A percentile compares a stretch with the other conserved stretches of the same genome.
These are phyloP conservation scores for Litchi chinensis DNA, from an alignment of 345 rosid genomes.

Conservation along the genomic window DNA sequence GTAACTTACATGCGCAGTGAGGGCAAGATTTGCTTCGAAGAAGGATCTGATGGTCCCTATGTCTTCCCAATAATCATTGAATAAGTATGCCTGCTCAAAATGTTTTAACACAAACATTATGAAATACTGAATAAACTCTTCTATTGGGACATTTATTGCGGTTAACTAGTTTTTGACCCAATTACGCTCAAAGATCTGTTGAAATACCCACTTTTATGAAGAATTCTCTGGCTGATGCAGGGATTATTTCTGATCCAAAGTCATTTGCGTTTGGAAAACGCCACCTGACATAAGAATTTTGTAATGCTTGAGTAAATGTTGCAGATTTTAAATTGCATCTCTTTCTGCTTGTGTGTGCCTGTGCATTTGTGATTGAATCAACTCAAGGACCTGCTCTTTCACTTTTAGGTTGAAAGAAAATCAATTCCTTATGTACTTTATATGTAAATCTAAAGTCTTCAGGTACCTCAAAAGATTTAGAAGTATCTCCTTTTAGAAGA, in stretches of 20 bases:
- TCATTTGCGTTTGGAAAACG: constrained; percentile 98
- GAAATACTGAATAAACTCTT: background rate
- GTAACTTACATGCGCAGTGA: constrained; percentile 80
- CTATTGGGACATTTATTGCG: background rate
- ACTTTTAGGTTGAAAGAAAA: background rate
- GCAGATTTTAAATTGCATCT: background rate
- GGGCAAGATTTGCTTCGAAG: constrained; percentile 93
- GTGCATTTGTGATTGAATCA: background rate
- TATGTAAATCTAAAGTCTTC: constrained; percentile 1
- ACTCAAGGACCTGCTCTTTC: background rate
- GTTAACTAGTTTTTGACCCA: background rate
- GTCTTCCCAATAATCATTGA: constrained; percentile 97
- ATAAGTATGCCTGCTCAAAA: constrained; percentile 79
- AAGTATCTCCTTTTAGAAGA: constrained; percentile 94
- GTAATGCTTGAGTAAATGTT: background rate
- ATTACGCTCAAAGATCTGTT: background rate
- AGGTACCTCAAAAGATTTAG: constrained; percentile 84
- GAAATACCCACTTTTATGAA: constrained; percentile 54
- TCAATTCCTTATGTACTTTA: background rate
- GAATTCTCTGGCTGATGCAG: constrained; percentile 85
- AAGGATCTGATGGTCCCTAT: constrained; percentile 97
- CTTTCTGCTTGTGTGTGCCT: background rate
- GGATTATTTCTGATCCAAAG: constrained; percentile 94
- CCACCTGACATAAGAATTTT: constrained; percentile 59
- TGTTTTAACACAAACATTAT: constrained; percentile 9